These are phyloP conservation scores for Durio zibethinus DNA, from an alignment of 345 rosid genomes.

Conservation along the genomic window DNA sequence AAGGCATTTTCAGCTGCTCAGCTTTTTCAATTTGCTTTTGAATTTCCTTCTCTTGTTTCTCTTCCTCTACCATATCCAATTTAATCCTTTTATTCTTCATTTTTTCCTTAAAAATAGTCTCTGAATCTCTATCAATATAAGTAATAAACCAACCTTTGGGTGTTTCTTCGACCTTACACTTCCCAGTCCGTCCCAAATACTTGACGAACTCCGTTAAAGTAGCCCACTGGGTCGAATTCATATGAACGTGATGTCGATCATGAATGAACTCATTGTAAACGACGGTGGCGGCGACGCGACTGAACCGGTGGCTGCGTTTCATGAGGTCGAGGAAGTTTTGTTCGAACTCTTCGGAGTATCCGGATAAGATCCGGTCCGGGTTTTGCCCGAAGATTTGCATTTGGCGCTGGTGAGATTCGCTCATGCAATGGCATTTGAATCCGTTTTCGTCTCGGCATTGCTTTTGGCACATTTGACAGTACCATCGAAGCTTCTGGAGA, in stretches of 20 bases:
- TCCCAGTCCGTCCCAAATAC: constrained; percentile 72
- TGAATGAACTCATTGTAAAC: constrained; percentile 90
- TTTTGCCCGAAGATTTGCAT: constrained; percentile 88
- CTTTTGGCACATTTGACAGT: constrained; percentile 98
- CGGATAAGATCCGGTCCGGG: constrained; percentile 70
- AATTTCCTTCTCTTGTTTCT: constrained; percentile 84
- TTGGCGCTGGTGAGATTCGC: constrained; percentile 94
- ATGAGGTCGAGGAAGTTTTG: constrained; percentile 63
- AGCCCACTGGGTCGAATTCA: constrained; percentile 93
- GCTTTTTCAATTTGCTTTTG: constrained; percentile 82
- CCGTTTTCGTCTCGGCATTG: constrained; percentile 98
- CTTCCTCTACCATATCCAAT: constrained; percentile 82
- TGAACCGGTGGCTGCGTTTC: constrained; percentile 81
- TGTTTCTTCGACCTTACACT: constrained; percentile 93
- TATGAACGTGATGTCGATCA: constrained; percentile 85
- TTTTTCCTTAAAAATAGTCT: constrained; percentile 79
- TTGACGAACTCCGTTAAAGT: constrained; percentile 87
- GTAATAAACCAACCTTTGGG: constrained; percentile 98
- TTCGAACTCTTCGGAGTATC: constrained; percentile 92
- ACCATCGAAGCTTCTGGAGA: constrained; percentile 96
- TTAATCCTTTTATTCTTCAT: constrained; percentile 76
- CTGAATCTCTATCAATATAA: constrained; percentile 78
- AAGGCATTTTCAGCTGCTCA: constrained; percentile 25
- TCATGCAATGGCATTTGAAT: constrained; percentile 97
- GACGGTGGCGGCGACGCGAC: constrained; percentile 91